Percentiles rank a stretch among this genome's conserved stretches.
Evolutionary conservation across 345 rosid genomes (phyloP).

Genomic region (Citrus mangshanensis): DNA sequence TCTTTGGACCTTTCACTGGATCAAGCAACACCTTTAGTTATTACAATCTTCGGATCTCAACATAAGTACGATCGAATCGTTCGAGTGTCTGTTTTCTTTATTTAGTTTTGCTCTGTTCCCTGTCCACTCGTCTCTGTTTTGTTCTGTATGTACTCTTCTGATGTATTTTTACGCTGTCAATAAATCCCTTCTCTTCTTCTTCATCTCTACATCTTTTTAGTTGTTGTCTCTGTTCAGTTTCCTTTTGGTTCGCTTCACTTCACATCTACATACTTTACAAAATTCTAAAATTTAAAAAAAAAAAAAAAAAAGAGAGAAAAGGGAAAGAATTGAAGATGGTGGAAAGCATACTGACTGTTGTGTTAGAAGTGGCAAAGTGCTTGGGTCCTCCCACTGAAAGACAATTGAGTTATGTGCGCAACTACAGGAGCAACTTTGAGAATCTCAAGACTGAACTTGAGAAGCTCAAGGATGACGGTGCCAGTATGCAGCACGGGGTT

Average conservation of each 20-base stretch:
- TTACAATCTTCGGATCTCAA: no score
- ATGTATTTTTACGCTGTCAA: no score
- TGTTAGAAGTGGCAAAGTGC: not conserved
- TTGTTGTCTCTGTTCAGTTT: not conserved
- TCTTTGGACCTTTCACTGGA: no score
- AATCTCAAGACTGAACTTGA: not conserved
- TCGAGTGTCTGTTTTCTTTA: no score
- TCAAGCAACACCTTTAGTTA: no score
- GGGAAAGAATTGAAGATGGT: not conserved
- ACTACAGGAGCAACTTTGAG: not conserved
- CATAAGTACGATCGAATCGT: no score
- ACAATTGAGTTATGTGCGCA: not conserved
- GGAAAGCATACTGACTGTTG: not conserved
- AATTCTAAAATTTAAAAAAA: not conserved
- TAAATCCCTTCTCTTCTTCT: no score
- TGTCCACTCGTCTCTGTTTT: no score
- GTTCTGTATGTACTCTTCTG: no score
- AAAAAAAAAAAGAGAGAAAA: not conserved
- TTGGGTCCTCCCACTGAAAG: not conserved
- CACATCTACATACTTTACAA: not conserved
- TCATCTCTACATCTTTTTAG: no score
- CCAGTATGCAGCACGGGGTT: not conserved
- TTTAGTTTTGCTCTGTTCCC: no score
- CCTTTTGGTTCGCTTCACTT: not conserved
- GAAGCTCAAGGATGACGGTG: not conserved